A percentile compares a stretch with the other conserved stretches of the same genome.
Evolutionary conservation across 192 early-diverging fungal species (phyloP).

Genomic region (Jimgerdemannia lactiflua): DNA sequence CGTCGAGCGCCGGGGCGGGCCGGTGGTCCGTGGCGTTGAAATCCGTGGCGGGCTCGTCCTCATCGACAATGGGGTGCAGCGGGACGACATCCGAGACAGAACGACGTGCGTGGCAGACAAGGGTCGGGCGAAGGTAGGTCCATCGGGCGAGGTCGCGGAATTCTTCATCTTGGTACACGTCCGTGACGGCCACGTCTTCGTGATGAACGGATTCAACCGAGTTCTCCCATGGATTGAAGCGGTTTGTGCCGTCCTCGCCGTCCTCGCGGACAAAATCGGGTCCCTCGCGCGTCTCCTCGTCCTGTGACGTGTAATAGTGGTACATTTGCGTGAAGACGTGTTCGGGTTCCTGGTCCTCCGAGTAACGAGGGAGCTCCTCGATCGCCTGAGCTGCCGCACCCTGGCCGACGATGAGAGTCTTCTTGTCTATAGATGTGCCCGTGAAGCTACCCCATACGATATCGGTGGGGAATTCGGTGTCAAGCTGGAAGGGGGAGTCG

Average conservation of each 20-base stretch:
- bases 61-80: constrained; percentile 5
- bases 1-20: background rate
- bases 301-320: constrained; percentile 17
- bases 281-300: constrained; percentile 10
- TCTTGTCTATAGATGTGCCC: constrained; percentile 7
- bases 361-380: constrained; percentile 13
- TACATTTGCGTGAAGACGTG: constrained; percentile 21
- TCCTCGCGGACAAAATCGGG: constrained; percentile 29
- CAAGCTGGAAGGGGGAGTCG: constrained; percentile 19
- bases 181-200: constrained; percentile 32
- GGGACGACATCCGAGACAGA: constrained; percentile 12
- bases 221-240: constrained; percentile 42
- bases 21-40: background rate
- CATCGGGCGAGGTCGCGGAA: constrained; percentile 32
- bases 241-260: constrained; percentile 4
- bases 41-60: constrained; percentile 10
- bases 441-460: constrained; percentile 35
- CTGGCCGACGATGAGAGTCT: constrained; percentile 24
- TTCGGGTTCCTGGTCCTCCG: constrained; percentile 4
- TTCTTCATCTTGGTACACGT: constrained; percentile 46
- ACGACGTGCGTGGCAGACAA: constrained; percentile 20
- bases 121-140: constrained; percentile 19
- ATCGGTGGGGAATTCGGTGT: constrained; percentile 16
- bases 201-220: constrained; percentile 34
- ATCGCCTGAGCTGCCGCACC: constrained; percentile 2